Conservation (phyloP, 2,329 filamentous ascomycete genomes). For the Aspergillus costaricaensis region DNA sequence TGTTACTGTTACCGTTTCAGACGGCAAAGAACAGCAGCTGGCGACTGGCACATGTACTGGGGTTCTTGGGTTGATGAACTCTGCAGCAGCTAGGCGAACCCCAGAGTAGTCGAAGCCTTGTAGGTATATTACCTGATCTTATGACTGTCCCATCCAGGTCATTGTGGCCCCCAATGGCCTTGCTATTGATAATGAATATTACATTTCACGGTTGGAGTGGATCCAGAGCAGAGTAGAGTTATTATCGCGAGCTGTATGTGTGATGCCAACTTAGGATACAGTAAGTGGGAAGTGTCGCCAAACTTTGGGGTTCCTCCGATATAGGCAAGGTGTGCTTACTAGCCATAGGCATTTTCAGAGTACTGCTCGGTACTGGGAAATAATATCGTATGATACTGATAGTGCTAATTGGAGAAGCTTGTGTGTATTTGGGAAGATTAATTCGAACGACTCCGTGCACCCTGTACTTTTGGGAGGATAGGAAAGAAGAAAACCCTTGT, state of each 20-base stretch:
- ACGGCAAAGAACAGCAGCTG: not conserved
- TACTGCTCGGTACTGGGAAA: not conserved
- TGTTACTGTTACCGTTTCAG: not conserved
- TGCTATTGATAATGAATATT: not conserved
- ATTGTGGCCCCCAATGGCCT: not conserved
- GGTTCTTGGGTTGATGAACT: not conserved
- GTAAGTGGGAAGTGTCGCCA: too few species aligned
- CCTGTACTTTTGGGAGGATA: not conserved
- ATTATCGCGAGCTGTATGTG: not conserved
- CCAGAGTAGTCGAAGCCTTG: not conserved
- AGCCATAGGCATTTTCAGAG: not conserved
- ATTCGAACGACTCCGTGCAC: not conserved
- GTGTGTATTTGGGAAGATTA: not conserved
- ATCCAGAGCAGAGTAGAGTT: not conserved
- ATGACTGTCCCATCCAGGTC: not conserved
- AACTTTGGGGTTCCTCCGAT: not conserved
- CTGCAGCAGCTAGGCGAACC: conserved; percentile 1
- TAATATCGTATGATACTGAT: not conserved
- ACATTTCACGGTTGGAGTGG: not conserved
- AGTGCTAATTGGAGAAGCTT: not conserved
- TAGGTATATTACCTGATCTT: not conserved
- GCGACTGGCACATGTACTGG: not conserved
- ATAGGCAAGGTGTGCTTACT: not conserved
- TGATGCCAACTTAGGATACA: too few species aligned
- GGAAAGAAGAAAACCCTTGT: not conserved